Percentiles rank a stretch among this genome's conserved stretches.
Conservation (phyloP, 2,329 filamentous ascomycete genomes). For the Nemania serpens region DNA sequence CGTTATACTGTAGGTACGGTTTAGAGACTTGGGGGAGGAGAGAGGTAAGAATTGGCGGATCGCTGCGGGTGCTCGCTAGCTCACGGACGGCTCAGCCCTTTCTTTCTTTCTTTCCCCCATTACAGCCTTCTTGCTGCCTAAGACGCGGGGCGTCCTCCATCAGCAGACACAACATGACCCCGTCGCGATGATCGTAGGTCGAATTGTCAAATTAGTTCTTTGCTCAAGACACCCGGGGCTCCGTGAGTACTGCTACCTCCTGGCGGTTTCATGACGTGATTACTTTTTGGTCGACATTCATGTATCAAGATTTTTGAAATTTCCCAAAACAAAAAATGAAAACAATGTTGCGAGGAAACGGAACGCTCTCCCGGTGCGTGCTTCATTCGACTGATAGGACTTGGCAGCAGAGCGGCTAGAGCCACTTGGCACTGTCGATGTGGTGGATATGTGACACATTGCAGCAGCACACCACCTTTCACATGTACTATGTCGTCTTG, state of each 20-base stretch:
- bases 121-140: conserved; percentile 18
- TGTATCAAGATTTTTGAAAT: not conserved
- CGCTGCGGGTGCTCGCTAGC: not conserved
- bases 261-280: not conserved
- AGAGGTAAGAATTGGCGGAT: not conserved
- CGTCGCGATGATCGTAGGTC: not conserved
- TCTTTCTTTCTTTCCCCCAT: too few species aligned
- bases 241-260: not conserved
- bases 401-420: not conserved
- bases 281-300: too few species aligned
- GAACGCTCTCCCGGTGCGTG: not conserved
- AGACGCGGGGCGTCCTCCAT: conserved; percentile 16
- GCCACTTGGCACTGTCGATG: conserved; percentile 16
- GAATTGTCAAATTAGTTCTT: conserved; percentile 6
- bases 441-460: conserved; percentile 7
- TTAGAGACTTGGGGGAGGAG: not conserved
- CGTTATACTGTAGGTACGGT: conserved; percentile 1
- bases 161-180: conserved; percentile 5
- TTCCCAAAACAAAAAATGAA: not conserved
- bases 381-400: not conserved
- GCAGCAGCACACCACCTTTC: conserved; percentile 7
- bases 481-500: conserved; percentile 2
- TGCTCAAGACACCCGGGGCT: conserved; percentile 8
- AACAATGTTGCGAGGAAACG: not conserved
- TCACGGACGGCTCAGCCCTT: conserved; percentile 4